Base-by-base conservation (phyloP, 2,329 filamentous ascomycete species). In the Penicillium glabrum region DNA sequence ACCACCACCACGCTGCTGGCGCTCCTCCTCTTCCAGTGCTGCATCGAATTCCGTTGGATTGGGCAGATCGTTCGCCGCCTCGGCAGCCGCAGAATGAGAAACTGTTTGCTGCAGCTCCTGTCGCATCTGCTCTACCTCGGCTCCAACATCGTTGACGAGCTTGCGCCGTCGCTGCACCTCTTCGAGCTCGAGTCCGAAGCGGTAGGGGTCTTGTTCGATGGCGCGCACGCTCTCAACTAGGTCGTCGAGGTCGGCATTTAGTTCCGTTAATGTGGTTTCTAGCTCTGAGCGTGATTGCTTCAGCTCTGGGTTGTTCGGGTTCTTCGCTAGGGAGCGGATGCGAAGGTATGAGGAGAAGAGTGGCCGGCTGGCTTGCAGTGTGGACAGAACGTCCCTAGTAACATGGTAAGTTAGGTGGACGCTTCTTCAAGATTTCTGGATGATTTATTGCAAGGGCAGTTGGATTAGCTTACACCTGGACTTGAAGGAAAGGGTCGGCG, bases 301-400 rank as follows among this genome's bases (percentile, higher is more conserved):
- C 19, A 88, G 82, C 72, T 88, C 85, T 13, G 91, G 92, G 19
- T 90, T 93, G 44, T 82, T 81, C 14, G 87, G 78, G 9, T 85
- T 83, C 41, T 87, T 88, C 57, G 88, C 85, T 26, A 96, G 88
- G 46, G 92, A 95, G 70, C 92, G 91, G 78, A 99, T 99, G 71
- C 95, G 93, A 44, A 96, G 85, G 80, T 96, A 99, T 16, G 93
- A 97, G 62, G 90, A 88, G 82, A 97, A 97, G 56, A 97, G 87
- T 51, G 93, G 88, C 10, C 93, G 89, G 52, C 91, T 89, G 14
- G 86, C 86, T 63, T 89, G 84, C 62, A 99, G 87, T 59, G 96
- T 89, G 61, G 87, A 80, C 64, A 96, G 87, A 65, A 98, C 91
- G 78, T 99, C 95, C 77, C 92, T 96, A 72, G 57, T 47, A 26